Percentiles rank a stretch among this genome's conserved stretches.
Conservation (phyloP, 2,329 filamentous ascomycete genomes). For the Microcyclosporella mali region DNA sequence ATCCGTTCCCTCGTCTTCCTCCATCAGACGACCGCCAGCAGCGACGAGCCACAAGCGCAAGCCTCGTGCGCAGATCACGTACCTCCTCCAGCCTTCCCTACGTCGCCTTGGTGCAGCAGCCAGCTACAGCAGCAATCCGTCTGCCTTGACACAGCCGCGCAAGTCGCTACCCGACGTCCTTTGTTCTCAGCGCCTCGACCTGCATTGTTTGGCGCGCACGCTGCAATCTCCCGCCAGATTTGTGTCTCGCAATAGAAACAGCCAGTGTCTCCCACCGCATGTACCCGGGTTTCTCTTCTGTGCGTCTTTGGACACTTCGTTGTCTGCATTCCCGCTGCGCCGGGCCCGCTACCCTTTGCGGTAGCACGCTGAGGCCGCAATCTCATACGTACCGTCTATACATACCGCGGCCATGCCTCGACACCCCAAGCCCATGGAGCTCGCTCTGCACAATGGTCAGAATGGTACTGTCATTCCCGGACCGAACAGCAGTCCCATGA, state of each 20-base stretch:
- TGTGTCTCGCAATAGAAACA: constrained; percentile 13
- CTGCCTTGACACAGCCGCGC: constrained; percentile 3
- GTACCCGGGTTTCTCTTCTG: constrained; percentile 15
- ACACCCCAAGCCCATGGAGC: constrained; percentile 26
- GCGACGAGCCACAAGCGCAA: too few species aligned
- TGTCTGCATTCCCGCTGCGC: constrained; percentile 14
- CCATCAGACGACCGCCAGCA: too few species aligned
- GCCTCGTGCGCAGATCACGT: too few species aligned
- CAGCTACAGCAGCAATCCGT: too few species aligned
- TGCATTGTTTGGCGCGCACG: constrained; percentile 18
- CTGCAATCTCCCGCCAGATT: constrained; percentile 20
- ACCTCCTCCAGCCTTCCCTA: too few species aligned
- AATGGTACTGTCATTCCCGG: constrained; percentile 13
- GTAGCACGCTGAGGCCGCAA: constrained; percentile 14
- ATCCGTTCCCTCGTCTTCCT: too few species aligned
- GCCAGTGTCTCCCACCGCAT: constrained; percentile 15
- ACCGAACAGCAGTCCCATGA: constrained; percentile 30
- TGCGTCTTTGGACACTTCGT: constrained; percentile 15
- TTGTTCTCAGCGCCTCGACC: constrained; percentile 15
- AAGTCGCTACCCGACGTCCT: constrained; percentile 7
- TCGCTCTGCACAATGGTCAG: constrained; percentile 22
- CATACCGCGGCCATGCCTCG: constrained; percentile 24
- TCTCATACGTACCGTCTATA: constrained; percentile 7
- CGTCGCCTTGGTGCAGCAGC: too few species aligned
- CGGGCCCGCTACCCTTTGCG: constrained; percentile 18